These are phyloP conservation scores for Penicillium daleae DNA, from an alignment of 495 filamentous ascomycete species.

Conservation along the genomic window DNA sequence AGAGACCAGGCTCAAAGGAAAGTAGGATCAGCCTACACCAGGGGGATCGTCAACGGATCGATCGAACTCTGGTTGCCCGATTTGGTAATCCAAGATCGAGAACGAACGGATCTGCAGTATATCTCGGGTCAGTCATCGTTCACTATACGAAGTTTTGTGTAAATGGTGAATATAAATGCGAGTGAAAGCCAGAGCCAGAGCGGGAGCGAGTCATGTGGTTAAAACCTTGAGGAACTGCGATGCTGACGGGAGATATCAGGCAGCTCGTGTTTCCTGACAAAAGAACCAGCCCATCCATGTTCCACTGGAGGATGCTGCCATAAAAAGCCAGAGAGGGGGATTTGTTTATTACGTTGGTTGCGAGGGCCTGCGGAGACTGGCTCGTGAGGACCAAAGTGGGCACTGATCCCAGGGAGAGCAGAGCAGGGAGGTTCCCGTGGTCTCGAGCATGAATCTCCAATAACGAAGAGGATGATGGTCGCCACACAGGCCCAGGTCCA, in stretches of 20 bases:
- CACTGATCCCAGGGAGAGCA: too few species aligned
- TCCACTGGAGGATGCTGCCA: constrained; percentile 13
- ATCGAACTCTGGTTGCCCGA: constrained; percentile 17
- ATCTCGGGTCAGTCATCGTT: constrained; percentile 13
- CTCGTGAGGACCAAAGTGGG: neutral
- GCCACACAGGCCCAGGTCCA: neutral
- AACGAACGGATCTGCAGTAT: constrained; percentile 14
- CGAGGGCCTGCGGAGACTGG: neutral
- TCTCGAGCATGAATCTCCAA: neutral
- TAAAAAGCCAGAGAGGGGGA: constrained; percentile 13
- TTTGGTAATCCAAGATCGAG: constrained; percentile 18
- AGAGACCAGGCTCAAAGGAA: neutral
- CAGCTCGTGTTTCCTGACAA: constrained; percentile 4
- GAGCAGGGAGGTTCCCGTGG: neutral
- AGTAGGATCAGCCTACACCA: constrained; percentile 13
- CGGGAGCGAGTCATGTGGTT: neutral
- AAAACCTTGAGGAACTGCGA: neutral
- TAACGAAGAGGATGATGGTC: neutral
- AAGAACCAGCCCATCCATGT: neutral
- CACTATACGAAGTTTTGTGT: neutral
- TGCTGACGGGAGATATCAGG: neutral
- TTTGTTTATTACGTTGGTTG: constrained; percentile 7
- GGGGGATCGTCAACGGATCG: constrained; percentile 12
- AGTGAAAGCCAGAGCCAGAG: neutral
- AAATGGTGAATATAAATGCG: neutral